These are phyloP conservation scores for Phyllosticta paracitricarpa DNA, from an alignment of 2,329 filamentous ascomycete genomes.

Conservation along the genomic window DNA sequence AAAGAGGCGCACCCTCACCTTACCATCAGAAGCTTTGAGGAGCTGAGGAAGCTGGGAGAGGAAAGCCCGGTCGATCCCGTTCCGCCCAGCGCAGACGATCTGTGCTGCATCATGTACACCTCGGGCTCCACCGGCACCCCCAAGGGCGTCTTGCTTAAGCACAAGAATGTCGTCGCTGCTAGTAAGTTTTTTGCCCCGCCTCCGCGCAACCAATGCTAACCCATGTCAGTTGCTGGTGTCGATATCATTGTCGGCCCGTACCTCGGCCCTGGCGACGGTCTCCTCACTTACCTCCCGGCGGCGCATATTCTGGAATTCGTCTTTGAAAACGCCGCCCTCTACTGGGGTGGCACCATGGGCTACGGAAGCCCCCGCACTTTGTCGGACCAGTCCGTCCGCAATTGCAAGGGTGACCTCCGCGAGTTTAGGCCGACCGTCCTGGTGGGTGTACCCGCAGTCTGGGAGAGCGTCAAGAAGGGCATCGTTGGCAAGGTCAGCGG, in stretches of 20 bases:
- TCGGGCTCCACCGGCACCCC: constrained; percentile 83
- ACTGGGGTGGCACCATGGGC: constrained; percentile 83
- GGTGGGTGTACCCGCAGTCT: constrained; percentile 90
- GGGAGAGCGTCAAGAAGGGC: constrained; percentile 96
- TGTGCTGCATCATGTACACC: constrained; percentile 75
- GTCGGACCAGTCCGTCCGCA: constrained; percentile 73
- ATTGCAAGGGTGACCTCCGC: constrained; percentile 88
- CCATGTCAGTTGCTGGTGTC: constrained; percentile 58
- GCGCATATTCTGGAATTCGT: constrained; percentile 96
- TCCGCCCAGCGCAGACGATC: constrained; percentile 62
- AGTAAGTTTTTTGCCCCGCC: constrained; percentile 39
- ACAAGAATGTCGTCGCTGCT: constrained; percentile 69
- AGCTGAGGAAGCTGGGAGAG: constrained; percentile 45
- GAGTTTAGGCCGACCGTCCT: constrained; percentile 84
- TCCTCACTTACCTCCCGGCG: constrained; percentile 86
- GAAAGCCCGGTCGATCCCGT: constrained; percentile 61
- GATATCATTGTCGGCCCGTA: constrained; percentile 66
- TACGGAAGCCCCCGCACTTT: constrained; percentile 88
- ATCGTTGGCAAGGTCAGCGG: constrained; percentile 48
- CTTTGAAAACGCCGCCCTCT: constrained; percentile 83
- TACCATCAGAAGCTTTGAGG: constrained; percentile 46
- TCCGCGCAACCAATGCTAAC: background rate
- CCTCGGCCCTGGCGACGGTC: constrained; percentile 64
- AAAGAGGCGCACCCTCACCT: constrained; percentile 44
- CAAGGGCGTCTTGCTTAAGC: constrained; percentile 78